Percentiles rank a stretch among this genome's conserved stretches.
Conservation (phyloP, 2,329 filamentous ascomycete species). For the Beauveria asiatica region DNA sequence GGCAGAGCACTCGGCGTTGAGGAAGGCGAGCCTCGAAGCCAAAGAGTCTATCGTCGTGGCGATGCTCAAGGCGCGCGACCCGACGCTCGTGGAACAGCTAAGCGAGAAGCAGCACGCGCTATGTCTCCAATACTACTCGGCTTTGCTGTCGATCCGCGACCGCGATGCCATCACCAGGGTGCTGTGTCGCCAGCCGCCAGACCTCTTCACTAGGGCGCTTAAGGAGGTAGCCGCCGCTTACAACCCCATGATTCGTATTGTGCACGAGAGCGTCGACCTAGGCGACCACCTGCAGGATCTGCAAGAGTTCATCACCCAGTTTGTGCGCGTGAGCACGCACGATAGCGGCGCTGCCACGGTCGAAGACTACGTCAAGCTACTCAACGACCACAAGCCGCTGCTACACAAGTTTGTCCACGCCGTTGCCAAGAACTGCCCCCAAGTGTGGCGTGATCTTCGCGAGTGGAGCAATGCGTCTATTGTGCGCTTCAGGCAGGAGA, state of each 20-base stretch:
- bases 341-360: conserved; percentile 39
- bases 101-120: conserved; percentile 53
- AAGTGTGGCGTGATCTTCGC: conserved; percentile 52
- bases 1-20: conserved; percentile 48
- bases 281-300: conserved; percentile 58
- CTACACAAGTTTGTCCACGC: conserved; percentile 66
- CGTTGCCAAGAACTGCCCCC: conserved; percentile 57
- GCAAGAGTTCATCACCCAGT: conserved; percentile 61
- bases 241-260: conserved; percentile 62
- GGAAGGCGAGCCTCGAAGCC: conserved; percentile 43
- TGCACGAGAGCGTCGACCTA: conserved; percentile 66
- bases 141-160: conserved; percentile 63
- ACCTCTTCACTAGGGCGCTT: conserved; percentile 62
- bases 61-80: conserved; percentile 50
- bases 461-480: conserved; percentile 52
- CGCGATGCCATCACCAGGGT: conserved; percentile 60
- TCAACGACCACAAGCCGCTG: conserved; percentile 54
- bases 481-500: conserved; percentile 42
- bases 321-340: conserved; percentile 52
- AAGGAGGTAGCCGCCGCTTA: conserved; percentile 58
- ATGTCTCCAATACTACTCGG: conserved; percentile 61
- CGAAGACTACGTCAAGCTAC: conserved; percentile 61
- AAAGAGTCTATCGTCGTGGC: conserved; percentile 54
- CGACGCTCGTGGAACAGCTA: conserved; percentile 36
- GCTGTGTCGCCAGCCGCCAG: conserved; percentile 60